Evolutionary conservation across 305 asterid genomes (phyloP), one percentile per base, ranked within the genome.

Genomic region (Solanum hybrid): DNA sequence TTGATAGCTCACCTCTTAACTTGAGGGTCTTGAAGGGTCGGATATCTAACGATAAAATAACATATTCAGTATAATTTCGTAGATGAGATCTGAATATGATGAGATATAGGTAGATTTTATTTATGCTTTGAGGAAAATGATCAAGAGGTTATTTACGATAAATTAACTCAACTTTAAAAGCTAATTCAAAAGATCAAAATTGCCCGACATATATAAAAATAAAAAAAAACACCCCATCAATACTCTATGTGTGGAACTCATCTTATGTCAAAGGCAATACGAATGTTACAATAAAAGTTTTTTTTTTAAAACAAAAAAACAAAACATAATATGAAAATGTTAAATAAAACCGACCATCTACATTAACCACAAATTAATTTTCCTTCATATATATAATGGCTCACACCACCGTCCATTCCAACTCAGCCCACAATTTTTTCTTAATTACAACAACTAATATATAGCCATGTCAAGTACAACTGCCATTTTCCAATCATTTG

Each of bases 271-370:
- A 32, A 76, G 7, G 26, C 26, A 31, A 15, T 4, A 2, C 35
- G 40, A 76, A 76, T 31, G 5, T 2, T 31, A 17, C 1, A 2
- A 69, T 56, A 34, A 34, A 27, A 56, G 22, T 11, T 27, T 11
- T 29, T 29, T 29, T 29, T 29, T 31, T 31, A n/a, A 5, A 60
- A 19, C 3, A 60, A 7, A 15, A 60, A 60, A 60, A 60, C 11
- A 60, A 60, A 1, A 60, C 72, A 60, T 60, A 3, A 72, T 4
- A 86, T 37, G 12, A 69, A 69, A 19, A 37, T 69, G 10, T 17
- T 6, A 8, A 66, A 87, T 40, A 15, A 42, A 56, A 87, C 92
- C 92, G 92, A 88, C 91, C 92, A 86, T 82, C 19, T 85, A 60
- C 40, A 89, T 45, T 12, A 75, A 89, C 86, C 78, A 51, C 34